Evolutionary conservation across 345 rosid genomes (phyloP).

Genomic region (Psidium guajava): DNA sequence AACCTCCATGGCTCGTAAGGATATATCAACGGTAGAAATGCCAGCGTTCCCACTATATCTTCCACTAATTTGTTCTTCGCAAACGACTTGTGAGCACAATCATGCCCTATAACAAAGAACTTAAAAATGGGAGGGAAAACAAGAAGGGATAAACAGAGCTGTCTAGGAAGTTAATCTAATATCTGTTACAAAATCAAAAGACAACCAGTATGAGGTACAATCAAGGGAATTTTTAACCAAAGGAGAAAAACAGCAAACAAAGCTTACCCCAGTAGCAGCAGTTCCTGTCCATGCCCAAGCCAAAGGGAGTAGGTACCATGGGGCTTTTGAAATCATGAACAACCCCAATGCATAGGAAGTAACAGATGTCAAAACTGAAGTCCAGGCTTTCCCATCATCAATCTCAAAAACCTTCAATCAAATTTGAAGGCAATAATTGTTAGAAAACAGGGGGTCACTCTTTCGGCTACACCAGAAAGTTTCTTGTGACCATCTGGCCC

Average conservation of each 20-base stretch:
- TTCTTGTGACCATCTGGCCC: neutral
- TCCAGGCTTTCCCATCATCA: slow-evolving; percentile 78
- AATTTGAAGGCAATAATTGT: neutral
- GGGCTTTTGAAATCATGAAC: slow-evolving; percentile 72
- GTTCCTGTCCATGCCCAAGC: slow-evolving; percentile 99
- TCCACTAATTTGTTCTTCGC: slow-evolving; percentile 80
- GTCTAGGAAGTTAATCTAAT: neutral
- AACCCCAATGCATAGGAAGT: slow-evolving; percentile 79
- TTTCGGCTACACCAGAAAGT: neutral
- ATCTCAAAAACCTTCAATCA: slow-evolving; percentile 73
- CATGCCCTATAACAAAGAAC: slow-evolving; percentile 99
- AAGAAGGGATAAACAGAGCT: slow-evolving; percentile 4
- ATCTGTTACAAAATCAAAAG: neutral
- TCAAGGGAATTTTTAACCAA: neutral
- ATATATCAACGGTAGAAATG: slow-evolving; percentile 79
- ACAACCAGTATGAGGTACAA: neutral
- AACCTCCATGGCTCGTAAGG: slow-evolving; percentile 98
- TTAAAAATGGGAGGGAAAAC: slow-evolving; percentile 13
- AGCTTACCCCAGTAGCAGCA: slow-evolving; percentile 74
- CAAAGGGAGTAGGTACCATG: slow-evolving; percentile 90
- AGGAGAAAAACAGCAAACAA: neutral
- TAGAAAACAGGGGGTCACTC: neutral
- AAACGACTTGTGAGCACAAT: slow-evolving; percentile 95
- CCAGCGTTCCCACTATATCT: slow-evolving; percentile 90
- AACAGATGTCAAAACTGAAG: slow-evolving; percentile 63